Evolutionary conservation across 225 moss, liverwort and hornwort genomes (phyloP).

Genomic region (Sphagnum tenellum): DNA sequence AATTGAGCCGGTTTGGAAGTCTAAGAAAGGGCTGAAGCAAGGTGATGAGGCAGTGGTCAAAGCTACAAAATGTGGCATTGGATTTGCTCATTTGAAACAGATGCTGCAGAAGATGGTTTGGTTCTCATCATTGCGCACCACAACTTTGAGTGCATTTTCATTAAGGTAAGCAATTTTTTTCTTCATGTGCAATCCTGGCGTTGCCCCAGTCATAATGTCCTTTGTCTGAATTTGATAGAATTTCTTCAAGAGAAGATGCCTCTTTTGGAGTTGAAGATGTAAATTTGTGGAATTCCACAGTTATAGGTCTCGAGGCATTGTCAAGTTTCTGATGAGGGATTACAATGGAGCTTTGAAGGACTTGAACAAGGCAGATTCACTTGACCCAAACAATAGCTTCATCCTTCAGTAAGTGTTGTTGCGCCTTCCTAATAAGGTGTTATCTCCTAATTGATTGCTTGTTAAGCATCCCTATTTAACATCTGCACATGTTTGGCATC

Average conservation of each 20-base stretch:
- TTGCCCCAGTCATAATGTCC: neutral
- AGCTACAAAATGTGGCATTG: neutral
- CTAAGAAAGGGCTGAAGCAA: neutral
- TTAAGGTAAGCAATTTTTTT: slow-evolving; percentile 9
- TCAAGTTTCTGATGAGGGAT: slow-evolving; percentile 49
- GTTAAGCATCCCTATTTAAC: no score
- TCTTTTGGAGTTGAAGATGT: neutral
- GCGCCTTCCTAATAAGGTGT: no score
- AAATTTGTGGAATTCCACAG: neutral
- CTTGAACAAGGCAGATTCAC: slow-evolving; percentile 40
- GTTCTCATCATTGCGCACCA: slow-evolving; percentile 14
- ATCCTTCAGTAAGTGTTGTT: slow-evolving; percentile 29
- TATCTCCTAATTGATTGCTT: no score
- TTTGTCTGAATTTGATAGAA: neutral
- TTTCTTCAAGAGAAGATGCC: neutral
- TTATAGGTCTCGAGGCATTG: slow-evolving; percentile 32
- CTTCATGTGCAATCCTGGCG: no score
- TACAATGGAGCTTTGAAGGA: slow-evolving; percentile 29
- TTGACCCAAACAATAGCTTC: slow-evolving; percentile 47
- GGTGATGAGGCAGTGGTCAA: neutral
- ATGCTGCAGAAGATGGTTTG: slow-evolving; percentile 28
- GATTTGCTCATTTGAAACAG: slow-evolving; percentile 30
- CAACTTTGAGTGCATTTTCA: slow-evolving; percentile 33
- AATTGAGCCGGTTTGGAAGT: slow-evolving; percentile 41
- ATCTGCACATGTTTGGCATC: no score